Base-by-base conservation (phyloP, 2,329 filamentous ascomycete species). In the Chaetomiaceae sp. region DNA sequence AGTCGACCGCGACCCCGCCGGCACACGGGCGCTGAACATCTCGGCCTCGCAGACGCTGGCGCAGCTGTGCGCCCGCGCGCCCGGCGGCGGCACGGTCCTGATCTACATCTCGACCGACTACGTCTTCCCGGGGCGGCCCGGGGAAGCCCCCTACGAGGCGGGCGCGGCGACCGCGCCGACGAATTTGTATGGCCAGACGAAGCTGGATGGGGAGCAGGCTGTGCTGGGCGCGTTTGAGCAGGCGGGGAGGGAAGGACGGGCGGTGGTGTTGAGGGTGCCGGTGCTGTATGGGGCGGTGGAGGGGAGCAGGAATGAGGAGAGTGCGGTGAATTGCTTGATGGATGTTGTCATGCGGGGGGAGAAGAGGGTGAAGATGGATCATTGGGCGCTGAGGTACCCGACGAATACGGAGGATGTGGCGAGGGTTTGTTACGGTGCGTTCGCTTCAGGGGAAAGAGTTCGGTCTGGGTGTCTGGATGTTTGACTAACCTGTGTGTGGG, bases 331-430 rank as follows among this genome's bases (percentile, higher is more conserved):
- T 60, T 74, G 83, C 1, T 73, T 96, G 38, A 76, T 95, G 67
- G 86, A 91, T 43, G 70, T 76, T 1, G 74, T 95, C 6, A 84
- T 80, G 78, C 86, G 81, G 40, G 68, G 73, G 30, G 76, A 72
- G 5, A 72, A 72, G 2, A 75, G 74, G 47, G 72, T 89, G 33
- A 82, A 79, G 61, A 90, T 95, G 81, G 89, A 95, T 60, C 83
- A 94, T 63, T 95, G 88, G 81, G 83, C 86, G 1, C 68, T 86
- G 41, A 78, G 89, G 22, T 95, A 88, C 67, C 89, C 89, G 8
- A 95, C 89, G 7, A 93, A 93, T 62, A 95, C 88, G 0, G 84
- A 88, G 61, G 90, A 95, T 60, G 83, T 95, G 15, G 88, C 76
- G 15, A 75, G 90, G 32, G 86, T 95, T 37, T 86, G 82, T 58